phyloP scores from a whole-genome alignment of 2,329 filamentous ascomycete genomes.

The Penicillium sp. region DNA sequence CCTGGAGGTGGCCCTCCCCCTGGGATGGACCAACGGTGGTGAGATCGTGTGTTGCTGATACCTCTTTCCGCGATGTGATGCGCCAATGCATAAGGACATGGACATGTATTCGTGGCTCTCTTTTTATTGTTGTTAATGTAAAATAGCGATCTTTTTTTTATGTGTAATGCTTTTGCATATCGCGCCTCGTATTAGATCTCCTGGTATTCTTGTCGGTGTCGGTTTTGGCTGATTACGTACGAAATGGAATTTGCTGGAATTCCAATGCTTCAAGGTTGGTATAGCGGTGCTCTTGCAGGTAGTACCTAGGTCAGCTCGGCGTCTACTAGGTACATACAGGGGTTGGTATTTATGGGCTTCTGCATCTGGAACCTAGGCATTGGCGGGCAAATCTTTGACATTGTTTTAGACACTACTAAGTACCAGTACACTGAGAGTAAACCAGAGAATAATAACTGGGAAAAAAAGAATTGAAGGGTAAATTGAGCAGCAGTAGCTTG shows the following conservation, averaged over 20 bases:
- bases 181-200: not conserved
- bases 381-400: not conserved
- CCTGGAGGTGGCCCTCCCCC: conserved; percentile 32
- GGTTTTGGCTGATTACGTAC: not conserved
- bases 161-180: conserved; percentile 4
- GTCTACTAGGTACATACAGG: too few relatives aligned
- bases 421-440: conserved; percentile 1
- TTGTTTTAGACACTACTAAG: conserved; percentile 15
- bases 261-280: too few relatives aligned
- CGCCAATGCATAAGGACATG: conserved; percentile 10
- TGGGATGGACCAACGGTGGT: conserved; percentile 34
- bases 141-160: conserved; percentile 20
- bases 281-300: too few relatives aligned
- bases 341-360: too few relatives aligned
- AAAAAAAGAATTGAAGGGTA: not conserved
- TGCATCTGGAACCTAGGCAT: not conserved
- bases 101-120: conserved; percentile 4
- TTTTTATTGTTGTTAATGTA: conserved; percentile 19
- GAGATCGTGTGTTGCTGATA: conserved; percentile 13
- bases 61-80: conserved; percentile 4
- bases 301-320: too few relatives aligned
- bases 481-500: conserved; percentile 1
- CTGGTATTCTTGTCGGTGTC: not conserved
- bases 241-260: too few relatives aligned
- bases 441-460: not conserved